phyloP scores from a whole-genome alignment of 345 rosid genomes.

The Crucihimalaya himalaica region DNA sequence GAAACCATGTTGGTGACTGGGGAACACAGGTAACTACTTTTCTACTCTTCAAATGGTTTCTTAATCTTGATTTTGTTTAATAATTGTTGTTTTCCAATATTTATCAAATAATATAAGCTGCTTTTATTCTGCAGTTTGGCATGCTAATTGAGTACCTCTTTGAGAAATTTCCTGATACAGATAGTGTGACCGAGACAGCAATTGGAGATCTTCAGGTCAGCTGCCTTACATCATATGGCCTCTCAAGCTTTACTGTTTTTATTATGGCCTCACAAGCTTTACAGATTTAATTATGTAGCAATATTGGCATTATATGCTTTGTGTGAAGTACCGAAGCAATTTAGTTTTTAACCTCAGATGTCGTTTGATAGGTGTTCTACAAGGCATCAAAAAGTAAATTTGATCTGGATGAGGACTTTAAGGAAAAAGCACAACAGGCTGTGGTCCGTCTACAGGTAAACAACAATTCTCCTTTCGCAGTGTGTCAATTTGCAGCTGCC shows the following conservation, averaged over 20 bases:
- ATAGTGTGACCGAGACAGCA: constrained; percentile 67
- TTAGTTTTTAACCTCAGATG: constrained; percentile 34
- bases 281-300: neutral
- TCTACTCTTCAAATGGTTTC: constrained; percentile 12
- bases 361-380: constrained; percentile 63
- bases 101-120: neutral
- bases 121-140: constrained; percentile 71
- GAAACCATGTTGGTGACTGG: constrained; percentile 99
- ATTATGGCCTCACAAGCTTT: no score
- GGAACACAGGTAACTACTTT: constrained; percentile 86
- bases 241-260: constrained; percentile 14
- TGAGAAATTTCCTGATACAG: constrained; percentile 70
- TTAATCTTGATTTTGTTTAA: neutral
- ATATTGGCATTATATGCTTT: neutral
- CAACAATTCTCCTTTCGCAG: constrained; percentile 1
- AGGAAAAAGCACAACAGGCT: constrained; percentile 89
- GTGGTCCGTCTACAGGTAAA: constrained; percentile 94
- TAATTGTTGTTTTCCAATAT: neutral
- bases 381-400: constrained; percentile 79
- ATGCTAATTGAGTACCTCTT: constrained; percentile 95
- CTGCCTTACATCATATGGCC: constrained; percentile 18
- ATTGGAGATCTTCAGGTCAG: constrained; percentile 96
- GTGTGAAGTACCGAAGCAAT: constrained; percentile 19
- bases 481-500: neutral
- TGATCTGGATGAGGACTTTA: constrained; percentile 68